Evolutionary conservation across 1,284 basidiomycete genomes (phyloP), one percentile per base, ranked within the genome.

Genomic region (Grifola frondosa): DNA sequence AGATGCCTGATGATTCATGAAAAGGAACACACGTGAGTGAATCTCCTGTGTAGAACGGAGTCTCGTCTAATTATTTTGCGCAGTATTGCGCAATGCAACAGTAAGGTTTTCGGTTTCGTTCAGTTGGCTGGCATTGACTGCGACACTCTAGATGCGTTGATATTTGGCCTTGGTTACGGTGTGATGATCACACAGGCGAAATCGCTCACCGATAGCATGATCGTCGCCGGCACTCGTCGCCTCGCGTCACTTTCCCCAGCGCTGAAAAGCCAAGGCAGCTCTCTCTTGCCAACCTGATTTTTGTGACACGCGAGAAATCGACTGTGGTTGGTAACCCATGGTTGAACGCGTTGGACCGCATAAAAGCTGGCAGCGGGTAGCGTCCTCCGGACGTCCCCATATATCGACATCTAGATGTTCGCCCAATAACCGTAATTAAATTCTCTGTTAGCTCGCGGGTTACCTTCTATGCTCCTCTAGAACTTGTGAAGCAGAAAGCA

Each of bases 291-390:
- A n/a, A n/a, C 81, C 85, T 1, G 81, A 85, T 53, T 82, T 91
- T 30, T 70, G 65, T 8, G 77, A 83, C 44, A 80, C 86, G 0
- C 79, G 82, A 0, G 56, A 62, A 6, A 80, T 88, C n/a, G n/a
- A n/a, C n/a, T n/a, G n/a, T 97, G 10, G 97, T 97, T 55, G 94
- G 97, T 66, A 97, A 97, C 54, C 94, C 94, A 0, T 97, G 94
- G 94, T 91, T 80, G 34, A 97, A 97, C 59, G 93, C 94, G 0
- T 80, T 97, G 6, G 94, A 97, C 63, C 87, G 94, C 30, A 85
- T 94, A 2, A 81, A 81, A n/a, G n/a, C n/a, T n/a, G 53, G 82
- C 88, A 12, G 93, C 94, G 6, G 94, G 94, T 5, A 77, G 80
- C 21, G 88, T 97, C 12, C 77, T 97, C 17, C 92, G n/a, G 91